phyloP scores from a whole-genome alignment of 2,329 filamentous ascomycete genomes.

The Clonostachys rhizophaga region DNA sequence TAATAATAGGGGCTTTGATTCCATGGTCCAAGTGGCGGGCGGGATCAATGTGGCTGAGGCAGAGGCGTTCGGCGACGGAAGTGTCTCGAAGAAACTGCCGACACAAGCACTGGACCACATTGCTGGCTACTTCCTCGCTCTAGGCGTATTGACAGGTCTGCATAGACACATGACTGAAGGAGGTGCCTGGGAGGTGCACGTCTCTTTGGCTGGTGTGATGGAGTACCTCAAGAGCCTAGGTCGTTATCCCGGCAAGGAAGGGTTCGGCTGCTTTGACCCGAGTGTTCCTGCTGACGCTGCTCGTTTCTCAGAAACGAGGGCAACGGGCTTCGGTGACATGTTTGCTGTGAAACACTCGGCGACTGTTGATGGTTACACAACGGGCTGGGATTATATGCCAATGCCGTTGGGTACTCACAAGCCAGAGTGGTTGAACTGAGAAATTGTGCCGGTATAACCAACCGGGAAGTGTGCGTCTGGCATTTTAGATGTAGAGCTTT shows the following conservation, averaged over 20 bases:
- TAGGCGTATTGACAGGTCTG: constrained; percentile 42
- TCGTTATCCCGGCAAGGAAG: constrained; percentile 34
- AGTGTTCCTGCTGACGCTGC: constrained; percentile 16
- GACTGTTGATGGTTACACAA: constrained; percentile 31
- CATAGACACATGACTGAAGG: constrained; percentile 36
- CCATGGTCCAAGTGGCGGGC: constrained; percentile 38
- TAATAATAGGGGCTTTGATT: constrained; percentile 44
- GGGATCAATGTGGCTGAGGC: constrained; percentile 50
- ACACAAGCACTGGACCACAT: constrained; percentile 51
- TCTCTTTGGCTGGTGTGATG: constrained; percentile 50
- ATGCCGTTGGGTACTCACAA: constrained; percentile 40
- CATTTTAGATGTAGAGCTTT: too few relatives aligned
- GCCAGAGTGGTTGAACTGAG: constrained; percentile 35
- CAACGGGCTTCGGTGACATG: constrained; percentile 39
- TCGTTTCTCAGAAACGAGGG: constrained; percentile 33
- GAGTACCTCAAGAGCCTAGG: constrained; percentile 51
- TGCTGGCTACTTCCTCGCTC: constrained; percentile 45
- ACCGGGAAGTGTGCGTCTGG: too few relatives aligned
- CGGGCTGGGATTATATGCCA: constrained; percentile 47
- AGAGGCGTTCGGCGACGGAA: constrained; percentile 28
- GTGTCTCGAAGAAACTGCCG: constrained; percentile 32
- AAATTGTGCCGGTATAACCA: too few relatives aligned
- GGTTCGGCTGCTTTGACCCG: constrained; percentile 32
- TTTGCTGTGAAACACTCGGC: constrained; percentile 43
- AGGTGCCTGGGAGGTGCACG: constrained; percentile 43